Conservation (phyloP, 805 yeast species). For the Suhomyces pyralidae region DNA sequence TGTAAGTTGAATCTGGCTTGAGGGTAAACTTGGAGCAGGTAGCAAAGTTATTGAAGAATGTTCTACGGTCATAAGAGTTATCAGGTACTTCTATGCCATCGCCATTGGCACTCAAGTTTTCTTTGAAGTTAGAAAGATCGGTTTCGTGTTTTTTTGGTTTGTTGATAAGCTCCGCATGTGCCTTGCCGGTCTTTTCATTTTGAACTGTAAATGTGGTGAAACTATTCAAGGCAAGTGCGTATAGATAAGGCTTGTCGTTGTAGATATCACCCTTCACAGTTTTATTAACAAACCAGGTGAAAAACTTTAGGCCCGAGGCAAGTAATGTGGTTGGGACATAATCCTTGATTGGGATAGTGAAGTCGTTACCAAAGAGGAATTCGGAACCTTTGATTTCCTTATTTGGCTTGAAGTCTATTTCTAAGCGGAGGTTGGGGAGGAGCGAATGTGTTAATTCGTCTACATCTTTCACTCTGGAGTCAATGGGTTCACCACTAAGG, state of each 20-base stretch:
- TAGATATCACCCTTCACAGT: conserved; percentile 62
- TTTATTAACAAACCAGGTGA: conserved; percentile 59
- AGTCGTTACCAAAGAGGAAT: conserved; percentile 69
- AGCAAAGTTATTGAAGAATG: conserved; percentile 38
- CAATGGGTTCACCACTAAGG: conserved; percentile 19
- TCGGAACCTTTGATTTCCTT: conserved; percentile 46
- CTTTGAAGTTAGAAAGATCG: conserved; percentile 14
- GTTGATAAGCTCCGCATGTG: conserved; percentile 5
- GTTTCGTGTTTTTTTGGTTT: conserved; percentile 3
- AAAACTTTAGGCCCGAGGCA: conserved; percentile 51
- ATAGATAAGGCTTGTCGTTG: conserved; percentile 58
- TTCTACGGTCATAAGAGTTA: conserved; percentile 38
- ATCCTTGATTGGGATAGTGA: conserved; percentile 55
- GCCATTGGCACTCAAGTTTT: conserved; percentile 24
- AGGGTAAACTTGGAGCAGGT: conserved; percentile 43
- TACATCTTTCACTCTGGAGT: conserved; percentile 4
- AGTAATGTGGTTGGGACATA: conserved; percentile 51
- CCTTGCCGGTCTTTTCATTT: conserved; percentile 2
- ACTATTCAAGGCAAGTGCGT: conserved; percentile 59
- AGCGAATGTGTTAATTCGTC: conserved; percentile 4
- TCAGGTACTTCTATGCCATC: conserved; percentile 29
- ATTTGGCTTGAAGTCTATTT: conserved; percentile 42
- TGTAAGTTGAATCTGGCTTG: conserved; percentile 34
- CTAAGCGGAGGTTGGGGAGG: conserved; percentile 30
- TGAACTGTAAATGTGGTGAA: conserved; percentile 45